phyloP scores from a whole-genome alignment of 371 early-diverging fungal species.

The Coemansia sp. region DNA sequence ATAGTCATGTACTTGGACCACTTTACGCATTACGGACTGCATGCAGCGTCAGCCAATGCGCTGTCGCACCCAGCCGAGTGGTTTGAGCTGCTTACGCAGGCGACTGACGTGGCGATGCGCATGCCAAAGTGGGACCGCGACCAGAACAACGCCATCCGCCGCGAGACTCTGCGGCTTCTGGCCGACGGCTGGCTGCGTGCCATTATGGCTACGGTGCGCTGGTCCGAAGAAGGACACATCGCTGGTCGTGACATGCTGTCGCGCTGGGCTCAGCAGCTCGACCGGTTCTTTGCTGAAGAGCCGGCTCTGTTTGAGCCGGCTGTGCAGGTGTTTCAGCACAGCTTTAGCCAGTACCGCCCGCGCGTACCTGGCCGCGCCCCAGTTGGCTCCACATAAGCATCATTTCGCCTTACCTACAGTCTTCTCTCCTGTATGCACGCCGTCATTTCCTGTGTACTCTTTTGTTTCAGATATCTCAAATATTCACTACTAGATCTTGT shows the following conservation, averaged over 20 bases:
- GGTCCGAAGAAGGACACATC: constrained; percentile 73
- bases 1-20: constrained; percentile 80
- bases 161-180: constrained; percentile 68
- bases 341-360: constrained; percentile 29
- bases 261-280: constrained; percentile 71
- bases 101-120: constrained; percentile 70
- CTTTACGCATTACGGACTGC: constrained; percentile 70
- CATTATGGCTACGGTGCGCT: constrained; percentile 65
- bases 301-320: constrained; percentile 39
- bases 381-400: neutral
- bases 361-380: constrained; percentile 8
- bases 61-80: constrained; percentile 53
- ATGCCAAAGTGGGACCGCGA: constrained; percentile 81
- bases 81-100: constrained; percentile 79
- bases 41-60: constrained; percentile 11
- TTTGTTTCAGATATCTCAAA: neutral
- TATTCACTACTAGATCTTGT: neutral
- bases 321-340: constrained; percentile 36
- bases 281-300: constrained; percentile 33
- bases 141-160: constrained; percentile 64
- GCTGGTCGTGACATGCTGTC: constrained; percentile 69
- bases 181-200: constrained; percentile 76
- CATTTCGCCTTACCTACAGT: neutral
- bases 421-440: neutral
- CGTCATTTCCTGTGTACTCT: neutral